Evolutionary conservation across 2,329 filamentous ascomycete genomes (phyloP).

Genomic region (Alternaria infectoria): DNA sequence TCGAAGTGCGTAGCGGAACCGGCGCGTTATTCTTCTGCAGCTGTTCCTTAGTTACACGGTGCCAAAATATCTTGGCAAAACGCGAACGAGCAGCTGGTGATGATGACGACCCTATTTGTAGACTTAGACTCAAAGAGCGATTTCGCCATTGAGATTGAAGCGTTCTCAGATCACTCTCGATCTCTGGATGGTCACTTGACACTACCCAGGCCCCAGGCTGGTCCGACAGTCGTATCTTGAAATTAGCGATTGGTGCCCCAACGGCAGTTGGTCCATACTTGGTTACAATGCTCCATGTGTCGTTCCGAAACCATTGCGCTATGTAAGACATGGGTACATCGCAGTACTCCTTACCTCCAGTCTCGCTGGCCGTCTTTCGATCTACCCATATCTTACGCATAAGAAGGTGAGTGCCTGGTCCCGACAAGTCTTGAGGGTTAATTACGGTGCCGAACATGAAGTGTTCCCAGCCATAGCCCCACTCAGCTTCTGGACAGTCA

Average conservation of each 20-base stretch:
- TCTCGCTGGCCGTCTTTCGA: slow-evolving; percentile 5
- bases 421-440: slow-evolving; percentile 35
- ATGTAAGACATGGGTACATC: slow-evolving; percentile 43
- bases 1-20: slow-evolving; percentile 13
- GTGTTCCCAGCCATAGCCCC: slow-evolving; percentile 47
- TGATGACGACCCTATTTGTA: background rate
- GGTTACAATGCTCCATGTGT: slow-evolving; percentile 38
- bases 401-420: slow-evolving; percentile 26
- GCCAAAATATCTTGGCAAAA: slow-evolving; percentile 13
- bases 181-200: slow-evolving; percentile 16
- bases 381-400: slow-evolving; percentile 41
- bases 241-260: slow-evolving; percentile 24
- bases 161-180: slow-evolving; percentile 18
- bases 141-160: slow-evolving; percentile 15
- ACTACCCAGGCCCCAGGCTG: slow-evolving; percentile 25
- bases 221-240: slow-evolving; percentile 30
- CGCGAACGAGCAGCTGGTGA: background rate
- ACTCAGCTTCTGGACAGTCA: slow-evolving; percentile 37
- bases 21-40: slow-evolving; percentile 26
- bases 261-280: slow-evolving; percentile 29
- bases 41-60: slow-evolving; percentile 5
- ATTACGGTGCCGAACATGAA: slow-evolving; percentile 45
- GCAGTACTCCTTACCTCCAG: slow-evolving; percentile 38
- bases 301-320: slow-evolving; percentile 44
- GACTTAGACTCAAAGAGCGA: background rate